Base-by-base conservation (phyloP, 345 rosid species). In the Rhizophora apiculata region DNA sequence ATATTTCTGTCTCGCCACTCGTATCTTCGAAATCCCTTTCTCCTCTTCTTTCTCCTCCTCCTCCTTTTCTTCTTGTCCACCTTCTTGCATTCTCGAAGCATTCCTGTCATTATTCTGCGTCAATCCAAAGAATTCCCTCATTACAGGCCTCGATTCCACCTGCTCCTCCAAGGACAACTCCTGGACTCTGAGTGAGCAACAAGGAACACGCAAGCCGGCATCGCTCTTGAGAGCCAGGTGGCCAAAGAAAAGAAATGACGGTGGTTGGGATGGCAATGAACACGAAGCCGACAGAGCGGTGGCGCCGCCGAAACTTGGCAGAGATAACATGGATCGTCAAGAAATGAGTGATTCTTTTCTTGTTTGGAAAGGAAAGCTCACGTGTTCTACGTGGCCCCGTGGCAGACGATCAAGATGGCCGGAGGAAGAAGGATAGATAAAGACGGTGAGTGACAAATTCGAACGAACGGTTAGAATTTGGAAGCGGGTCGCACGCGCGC, bases 1-100 rank as follows among this genome's bases (percentile, higher is more conserved):
- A 81, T 83, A 83, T 46, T 81, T 89, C 85, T 94, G 88, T 69
- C 97, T 85, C 46, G 91, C 81, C 64, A 89, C 95, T 76, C 70
- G 86, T 61, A 93, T 81, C 72, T 80, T 89, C 2, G 92, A 85
- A 79, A 86, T 85, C 53, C 84, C 83, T 30, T 76, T 78, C 52
- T 78, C 73, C 3, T 85, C 85, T 6, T 79, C 82, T n/a, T 78
- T 81, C 22, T 81, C 83, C 6, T 74, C 70, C 0, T 67, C n/a
- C 6, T 69, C 76, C 30, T 53, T 73, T 63, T 68, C 77, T 60
- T 68, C 74, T 29, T 68, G 49, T 13, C 49, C 5, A 13, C 18
- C 78, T 18, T 71, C 67, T 43, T 63, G 31, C 27, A 59, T 30
- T 20, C 52, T 13, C 18, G 67, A 30, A 65, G 46, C 71, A 22